Evolutionary conservation across 2,329 filamentous ascomycete species (phyloP), one percentile per base, ranked within the genome.

Genomic region (Cordyceps sp.): DNA sequence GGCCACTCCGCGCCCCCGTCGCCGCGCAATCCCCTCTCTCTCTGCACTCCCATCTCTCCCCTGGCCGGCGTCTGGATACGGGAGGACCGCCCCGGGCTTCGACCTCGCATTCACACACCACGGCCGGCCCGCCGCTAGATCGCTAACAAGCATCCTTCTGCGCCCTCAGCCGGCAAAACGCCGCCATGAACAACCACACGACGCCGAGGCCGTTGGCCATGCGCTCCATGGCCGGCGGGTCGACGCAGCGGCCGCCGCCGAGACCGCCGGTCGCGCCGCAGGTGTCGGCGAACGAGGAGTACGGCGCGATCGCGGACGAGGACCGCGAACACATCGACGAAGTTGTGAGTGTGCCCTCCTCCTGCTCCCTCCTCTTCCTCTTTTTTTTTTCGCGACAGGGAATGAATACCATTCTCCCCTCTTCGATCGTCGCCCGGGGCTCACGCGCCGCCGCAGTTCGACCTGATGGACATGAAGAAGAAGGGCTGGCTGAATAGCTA

Each of bases 401-500:
- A n/a, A n/a, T n/a, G n/a, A n/a, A n/a, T n/a, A n/a, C n/a, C n/a
- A n/a, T n/a, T n/a, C n/a, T n/a, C n/a, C n/a, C n/a, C n/a, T n/a
- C n/a, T n/a, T n/a, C n/a, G n/a, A n/a, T n/a, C n/a, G n/a, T n/a
- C n/a, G n/a, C n/a, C n/a, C n/a, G n/a, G n/a, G n/a, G 25, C 46
- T 49, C 30, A 46, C 41, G 25, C 24, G 20, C 17, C 20, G 8
- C 14, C 2, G 22, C 32, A 93, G 80, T 96, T 96, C 57, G 77
- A 78, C 39, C 75, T 96, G 42, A 96, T 98, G 66, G 90, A 96
- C 54, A 79, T 93, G 48, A 88, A 96, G 65, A 88, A 92, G 54
- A 86, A 96, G 60, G 72, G 77, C 29, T 76, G 81, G 55, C 83
- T 98, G 50, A 88, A 96, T 62, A 96, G 93, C 64, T 90, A 96